Base-by-base conservation (phyloP, 2,329 filamentous ascomycete species). In the Ascosphaera apis region DNA sequence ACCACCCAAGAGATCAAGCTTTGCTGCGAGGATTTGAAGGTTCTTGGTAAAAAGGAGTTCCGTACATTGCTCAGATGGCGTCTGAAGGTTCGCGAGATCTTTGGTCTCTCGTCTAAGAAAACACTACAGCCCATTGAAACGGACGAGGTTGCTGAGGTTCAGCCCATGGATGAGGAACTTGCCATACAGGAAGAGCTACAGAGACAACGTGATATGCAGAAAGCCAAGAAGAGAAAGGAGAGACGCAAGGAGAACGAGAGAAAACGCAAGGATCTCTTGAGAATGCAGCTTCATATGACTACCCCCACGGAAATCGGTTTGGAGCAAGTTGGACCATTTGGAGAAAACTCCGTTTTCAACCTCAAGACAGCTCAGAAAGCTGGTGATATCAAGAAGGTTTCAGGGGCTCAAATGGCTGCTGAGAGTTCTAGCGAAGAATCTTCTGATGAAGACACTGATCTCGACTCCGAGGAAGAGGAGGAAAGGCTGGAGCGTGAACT, bases 251-350 rank as follows among this genome's bases (percentile, higher is more conserved):
- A 91, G 40, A 98, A 98, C 44, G 88, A 98, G 55, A 73, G 73
- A 54, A 95, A 91, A 56, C 80, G 88, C 46, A 88, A 80, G 46
- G 88, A 95, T 44, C 82, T 95, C 40, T 66, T 91, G n/a, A 74
- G 88, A 23, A 77, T 98, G 76, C 88, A 98, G 55, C 72, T 98
- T 62, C 76, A 93, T 58, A 98, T 98, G 88, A 76, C 76, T 2
- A 79, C 83, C 1, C 88, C 88, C 5, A 88, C 82, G 65, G 88
- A 98, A 43, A 92, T 98, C 42, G 88, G 88, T 48, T 69, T 91
- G 59, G 88, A 92, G 51, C 82, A 88, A 55, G 60, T 69, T 16
- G 81, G 81, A 0, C 78, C 80, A 0, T 63, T 69, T 35, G 84
- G 81, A 16, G 74, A 82, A 31, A 79, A 82, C 33, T 65, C 79